These are phyloP conservation scores for Acer negundo DNA, from an alignment of 345 rosid genomes.

Conservation along the genomic window DNA sequence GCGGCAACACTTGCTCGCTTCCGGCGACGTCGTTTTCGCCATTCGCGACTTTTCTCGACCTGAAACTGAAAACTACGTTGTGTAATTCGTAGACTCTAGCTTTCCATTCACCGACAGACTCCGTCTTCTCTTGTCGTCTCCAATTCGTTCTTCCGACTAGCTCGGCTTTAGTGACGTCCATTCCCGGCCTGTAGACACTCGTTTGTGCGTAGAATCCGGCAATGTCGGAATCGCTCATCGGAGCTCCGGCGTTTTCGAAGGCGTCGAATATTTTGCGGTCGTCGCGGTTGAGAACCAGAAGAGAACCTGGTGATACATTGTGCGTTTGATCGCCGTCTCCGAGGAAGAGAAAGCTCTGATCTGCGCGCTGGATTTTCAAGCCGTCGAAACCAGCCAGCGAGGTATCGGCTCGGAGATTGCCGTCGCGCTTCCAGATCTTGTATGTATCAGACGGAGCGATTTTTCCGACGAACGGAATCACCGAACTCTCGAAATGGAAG, in stretches of 20 bases:
- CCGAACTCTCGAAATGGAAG: constrained; percentile 89
- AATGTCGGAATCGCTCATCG: constrained; percentile 64
- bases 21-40: constrained; percentile 57
- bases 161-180: constrained; percentile 90
- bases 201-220: constrained; percentile 66
- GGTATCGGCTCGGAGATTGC: constrained; percentile 83
- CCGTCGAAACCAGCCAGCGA: constrained; percentile 90
- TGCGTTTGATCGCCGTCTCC: constrained; percentile 71
- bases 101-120: constrained; percentile 76
- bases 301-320: constrained; percentile 62
- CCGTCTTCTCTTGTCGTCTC: constrained; percentile 81
- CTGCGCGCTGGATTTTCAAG: constrained; percentile 80
- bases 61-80: constrained; percentile 76
- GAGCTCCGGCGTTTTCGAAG: constrained; percentile 70
- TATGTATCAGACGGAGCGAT: constrained; percentile 96
- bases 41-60: constrained; percentile 57
- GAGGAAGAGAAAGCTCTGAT: constrained; percentile 84
- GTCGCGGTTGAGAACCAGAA: constrained; percentile 73
- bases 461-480: constrained; percentile 84
- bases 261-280: constrained; percentile 72
- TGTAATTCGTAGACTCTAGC: constrained; percentile 76
- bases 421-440: constrained; percentile 94
- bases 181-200: constrained; percentile 85
- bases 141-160: constrained; percentile 75
- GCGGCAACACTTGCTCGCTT: constrained; percentile 62